phyloP scores from a whole-genome alignment of 805 yeast species.

The Candida chilensis region DNA sequence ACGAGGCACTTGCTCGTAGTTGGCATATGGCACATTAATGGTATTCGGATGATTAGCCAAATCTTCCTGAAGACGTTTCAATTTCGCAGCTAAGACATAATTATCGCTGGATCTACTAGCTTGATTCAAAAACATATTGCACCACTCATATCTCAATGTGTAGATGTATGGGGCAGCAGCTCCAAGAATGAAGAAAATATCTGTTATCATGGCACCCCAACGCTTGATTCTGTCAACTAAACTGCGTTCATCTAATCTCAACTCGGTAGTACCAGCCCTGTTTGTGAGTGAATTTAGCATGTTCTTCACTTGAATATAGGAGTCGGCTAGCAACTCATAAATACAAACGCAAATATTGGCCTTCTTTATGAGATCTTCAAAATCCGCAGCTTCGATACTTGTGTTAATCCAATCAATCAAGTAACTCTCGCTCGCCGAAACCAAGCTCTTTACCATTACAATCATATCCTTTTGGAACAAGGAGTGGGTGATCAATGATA shows the following conservation, averaged over 20 bases:
- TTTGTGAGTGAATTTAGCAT: slow-evolving; percentile 14
- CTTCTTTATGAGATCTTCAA: not conserved
- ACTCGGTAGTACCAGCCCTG: slow-evolving; percentile 18
- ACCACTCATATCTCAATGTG: slow-evolving; percentile 25
- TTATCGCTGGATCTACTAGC: slow-evolving; percentile 30
- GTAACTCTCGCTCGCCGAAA: slow-evolving; percentile 6
- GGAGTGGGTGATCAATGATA: slow-evolving; percentile 12
- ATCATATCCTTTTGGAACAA: slow-evolving; percentile 7
- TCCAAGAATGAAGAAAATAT: slow-evolving; percentile 6
- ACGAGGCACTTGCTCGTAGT: slow-evolving; percentile 51
- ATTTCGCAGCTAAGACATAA: slow-evolving; percentile 17
- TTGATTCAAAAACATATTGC: slow-evolving; percentile 15
- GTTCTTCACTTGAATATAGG: slow-evolving; percentile 10
- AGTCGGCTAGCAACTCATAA: not conserved
- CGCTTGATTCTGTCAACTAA: slow-evolving; percentile 31
- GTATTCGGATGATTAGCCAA: slow-evolving; percentile 1
- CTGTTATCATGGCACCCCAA: slow-evolving; percentile 37
- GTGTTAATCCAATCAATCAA: not conserved
- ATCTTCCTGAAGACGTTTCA: slow-evolving; percentile 9
- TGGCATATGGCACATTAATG: slow-evolving; percentile 36
- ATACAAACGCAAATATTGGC: not conserved
- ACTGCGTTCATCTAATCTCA: slow-evolving; percentile 25
- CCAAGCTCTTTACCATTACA: slow-evolving; percentile 8
- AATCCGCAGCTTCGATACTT: not conserved
- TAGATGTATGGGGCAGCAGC: slow-evolving; percentile 1